phyloP scores from a whole-genome alignment of 345 rosid genomes.

The Citrus sp. region DNA sequence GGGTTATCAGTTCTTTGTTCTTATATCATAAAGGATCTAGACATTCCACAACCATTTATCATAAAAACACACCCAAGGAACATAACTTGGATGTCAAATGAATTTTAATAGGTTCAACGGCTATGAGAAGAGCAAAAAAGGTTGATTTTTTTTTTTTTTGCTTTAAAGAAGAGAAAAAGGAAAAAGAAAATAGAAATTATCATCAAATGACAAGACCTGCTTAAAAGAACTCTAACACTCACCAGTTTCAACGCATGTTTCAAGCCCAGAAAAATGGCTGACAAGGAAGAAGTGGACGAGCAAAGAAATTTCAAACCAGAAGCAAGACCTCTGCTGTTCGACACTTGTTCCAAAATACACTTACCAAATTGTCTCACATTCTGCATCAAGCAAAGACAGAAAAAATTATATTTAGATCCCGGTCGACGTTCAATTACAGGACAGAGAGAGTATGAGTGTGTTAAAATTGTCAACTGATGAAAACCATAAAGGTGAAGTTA shows the following conservation, averaged over 20 bases:
- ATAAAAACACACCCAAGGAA: background rate
- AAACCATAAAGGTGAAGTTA: background rate
- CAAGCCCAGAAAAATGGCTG: conserved; percentile 61
- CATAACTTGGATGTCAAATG: background rate
- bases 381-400: conserved; percentile 43
- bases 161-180: background rate
- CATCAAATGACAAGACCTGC: conserved; percentile 6
- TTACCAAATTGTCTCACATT: conserved; percentile 83
- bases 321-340: conserved; percentile 76
- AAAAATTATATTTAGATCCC: conserved; percentile 5
- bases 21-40: background rate
- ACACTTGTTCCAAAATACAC: conserved; percentile 81
- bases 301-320: conserved; percentile 84
- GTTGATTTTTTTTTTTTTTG: background rate
- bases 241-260: conserved; percentile 84
- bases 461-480: conserved; percentile 5
- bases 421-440: conserved; percentile 11
- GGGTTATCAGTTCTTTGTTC: background rate
- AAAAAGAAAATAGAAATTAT: background rate
- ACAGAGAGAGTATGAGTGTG: background rate
- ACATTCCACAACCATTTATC: background rate
- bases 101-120: background rate
- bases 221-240: conserved; percentile 23
- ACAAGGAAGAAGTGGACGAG: conserved; percentile 53
- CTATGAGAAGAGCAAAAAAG: background rate